These are phyloP conservation scores for Thermochaetoides thermophila DNA, from an alignment of 495 filamentous ascomycete genomes.

Conservation along the genomic window DNA sequence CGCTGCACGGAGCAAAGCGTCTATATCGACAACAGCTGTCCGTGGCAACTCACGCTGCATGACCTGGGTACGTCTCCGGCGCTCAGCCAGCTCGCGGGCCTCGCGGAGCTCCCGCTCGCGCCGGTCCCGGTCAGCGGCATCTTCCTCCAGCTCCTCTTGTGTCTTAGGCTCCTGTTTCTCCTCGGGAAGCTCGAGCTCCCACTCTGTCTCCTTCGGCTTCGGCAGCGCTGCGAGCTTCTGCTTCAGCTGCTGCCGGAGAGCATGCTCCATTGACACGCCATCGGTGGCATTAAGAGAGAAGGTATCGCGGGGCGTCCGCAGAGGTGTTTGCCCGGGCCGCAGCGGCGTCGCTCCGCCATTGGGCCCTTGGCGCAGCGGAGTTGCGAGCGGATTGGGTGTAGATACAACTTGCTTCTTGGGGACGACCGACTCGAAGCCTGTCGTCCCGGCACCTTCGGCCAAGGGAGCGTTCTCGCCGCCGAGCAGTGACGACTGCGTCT, in stretches of 20 bases:
- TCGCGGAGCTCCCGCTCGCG: constrained; percentile 52
- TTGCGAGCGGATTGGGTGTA: constrained; percentile 91
- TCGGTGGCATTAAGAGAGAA: constrained; percentile 76
- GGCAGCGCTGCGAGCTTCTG: constrained; percentile 68
- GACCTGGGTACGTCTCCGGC: constrained; percentile 73
- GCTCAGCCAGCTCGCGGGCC: constrained; percentile 59
- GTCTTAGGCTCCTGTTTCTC: constrained; percentile 50
- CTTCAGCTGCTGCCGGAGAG: constrained; percentile 53
- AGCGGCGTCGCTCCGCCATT: constrained; percentile 62
- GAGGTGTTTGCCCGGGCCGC: constrained; percentile 63
- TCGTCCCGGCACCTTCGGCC: constrained; percentile 64
- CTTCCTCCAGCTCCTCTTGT: constrained; percentile 51
- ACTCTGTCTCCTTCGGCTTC: constrained; percentile 81
- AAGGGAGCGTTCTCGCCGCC: constrained; percentile 90
- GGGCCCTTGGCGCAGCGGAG: constrained; percentile 62
- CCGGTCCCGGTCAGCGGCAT: constrained; percentile 69
- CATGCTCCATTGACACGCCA: constrained; percentile 55
- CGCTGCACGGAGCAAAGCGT: constrained; percentile 48
- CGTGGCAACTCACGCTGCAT: constrained; percentile 74
- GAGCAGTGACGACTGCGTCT: constrained; percentile 88
- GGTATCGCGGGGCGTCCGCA: constrained; percentile 81
- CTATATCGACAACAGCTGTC: constrained; percentile 56
- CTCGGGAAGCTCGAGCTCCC: constrained; percentile 82
- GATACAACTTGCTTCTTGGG: constrained; percentile 67
- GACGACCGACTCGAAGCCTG: constrained; percentile 75